Evolutionary conservation across 176 grass and related monocot genomes (phyloP).

Genomic region (Otatea glauca): DNA sequence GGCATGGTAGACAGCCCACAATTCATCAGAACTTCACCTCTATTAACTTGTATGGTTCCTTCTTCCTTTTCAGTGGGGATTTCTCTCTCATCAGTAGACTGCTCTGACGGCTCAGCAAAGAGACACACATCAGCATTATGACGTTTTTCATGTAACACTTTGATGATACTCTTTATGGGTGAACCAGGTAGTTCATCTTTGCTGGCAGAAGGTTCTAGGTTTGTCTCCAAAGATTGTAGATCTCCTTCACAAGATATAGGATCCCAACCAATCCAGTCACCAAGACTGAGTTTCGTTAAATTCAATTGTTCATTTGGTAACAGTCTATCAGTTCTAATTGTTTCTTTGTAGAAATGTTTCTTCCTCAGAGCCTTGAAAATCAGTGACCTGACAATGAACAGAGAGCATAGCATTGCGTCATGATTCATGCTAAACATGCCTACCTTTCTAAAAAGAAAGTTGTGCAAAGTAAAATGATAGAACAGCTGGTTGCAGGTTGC

Average conservation of each 20-base stretch:
- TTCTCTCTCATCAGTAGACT: constrained; percentile 30
- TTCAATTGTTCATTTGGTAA: constrained; percentile 54
- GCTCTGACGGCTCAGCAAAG: constrained; percentile 34
- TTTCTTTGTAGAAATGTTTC: constrained; percentile 91
- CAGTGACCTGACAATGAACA: constrained; percentile 54
- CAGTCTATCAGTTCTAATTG: constrained; percentile 74
- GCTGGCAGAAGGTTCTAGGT: constrained; percentile 47
- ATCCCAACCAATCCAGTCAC: constrained; percentile 72
- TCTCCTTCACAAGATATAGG: constrained; percentile 61
- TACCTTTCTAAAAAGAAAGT: background rate
- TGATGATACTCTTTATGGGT: constrained; percentile 43
- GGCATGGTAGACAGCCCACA: constrained; percentile 5
- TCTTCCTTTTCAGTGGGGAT: constrained; percentile 24
- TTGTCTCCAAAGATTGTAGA: constrained; percentile 49
- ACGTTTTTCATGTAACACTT: constrained; percentile 33
- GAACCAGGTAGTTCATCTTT: constrained; percentile 29
- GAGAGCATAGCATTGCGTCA: constrained; percentile 24
- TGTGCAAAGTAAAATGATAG: background rate
- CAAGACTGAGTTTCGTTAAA: constrained; percentile 44
- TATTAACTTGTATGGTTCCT: constrained; percentile 17
- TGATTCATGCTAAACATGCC: background rate
- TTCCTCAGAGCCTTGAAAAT: constrained; percentile 70
- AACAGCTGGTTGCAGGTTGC: constrained; percentile 26
- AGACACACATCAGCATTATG: constrained; percentile 4
- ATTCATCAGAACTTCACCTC: constrained; percentile 25